These are phyloP conservation scores for thale cress (Arabidopsis thaliana) DNA, from an alignment of 345 rosid species.

Conservation along the genomic window TAIR10.1 NC_003070.9:23973501-23974000, in stretches of 20 bases:
- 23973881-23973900: constrained; percentile 41
- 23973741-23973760: constrained; percentile 49
- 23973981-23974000: constrained; percentile 61
- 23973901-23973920: neutral
- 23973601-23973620: too few relatives aligned
- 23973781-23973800: constrained; percentile 91
- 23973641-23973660: too few relatives aligned
- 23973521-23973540: neutral
- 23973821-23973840: constrained; percentile 84
- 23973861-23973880: constrained; percentile 53
- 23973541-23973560: neutral
- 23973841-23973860: constrained; percentile 86
- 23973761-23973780: constrained; percentile 78
- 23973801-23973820: constrained; percentile 78
- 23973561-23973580: too few relatives aligned
- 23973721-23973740: constrained; percentile 58
- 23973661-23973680: too few relatives aligned
- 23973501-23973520: neutral
- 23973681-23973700: too few relatives aligned
- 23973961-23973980: constrained; percentile 42
- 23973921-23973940: constrained; percentile 51
- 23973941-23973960: constrained; percentile 53
- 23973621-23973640: too few relatives aligned
- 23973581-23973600: too few relatives aligned
- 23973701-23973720: too few relatives aligned